These are phyloP conservation scores for Cinnamomum micranthum DNA, from an alignment of 164 flowering plant genomes.

Conservation along the genomic window DNA sequence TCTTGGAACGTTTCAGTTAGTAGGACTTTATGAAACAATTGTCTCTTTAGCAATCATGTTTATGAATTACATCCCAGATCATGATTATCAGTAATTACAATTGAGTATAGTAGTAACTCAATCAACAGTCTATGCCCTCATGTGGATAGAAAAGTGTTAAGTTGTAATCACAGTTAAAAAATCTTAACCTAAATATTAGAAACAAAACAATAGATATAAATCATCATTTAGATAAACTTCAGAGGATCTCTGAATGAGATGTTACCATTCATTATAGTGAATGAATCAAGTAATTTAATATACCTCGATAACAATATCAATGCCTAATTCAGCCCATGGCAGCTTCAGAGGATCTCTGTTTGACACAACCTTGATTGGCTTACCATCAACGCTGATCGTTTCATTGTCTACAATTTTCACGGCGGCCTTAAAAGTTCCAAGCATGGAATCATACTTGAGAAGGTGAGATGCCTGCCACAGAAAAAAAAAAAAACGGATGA, in stretches of 20 bases:
- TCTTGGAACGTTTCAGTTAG: neutral
- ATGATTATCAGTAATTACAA: neutral
- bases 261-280: neutral
- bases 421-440: slow-evolving; percentile 92
- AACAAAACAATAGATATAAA: too few species aligned
- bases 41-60: neutral
- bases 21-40: too few species aligned
- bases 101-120: neutral
- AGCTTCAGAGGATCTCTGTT: slow-evolving; percentile 93
- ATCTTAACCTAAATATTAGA: neutral
- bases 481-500: neutral
- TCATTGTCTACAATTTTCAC: slow-evolving; percentile 78
- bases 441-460: slow-evolving; percentile 92
- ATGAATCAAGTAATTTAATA: neutral
- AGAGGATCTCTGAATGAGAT: neutral
- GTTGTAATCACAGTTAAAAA: neutral
- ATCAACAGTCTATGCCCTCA: neutral
- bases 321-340: slow-evolving; percentile 97
- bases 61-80: neutral
- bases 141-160: neutral
- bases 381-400: slow-evolving; percentile 88
- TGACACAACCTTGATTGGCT: slow-evolving; percentile 86
- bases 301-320: slow-evolving; percentile 98
- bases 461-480: slow-evolving; percentile 82
- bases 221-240: too few species aligned